These are phyloP conservation scores for Pulveroboletus ravenelii DNA, from an alignment of 768 basidiomycete genomes.

Conservation along the genomic window DNA sequence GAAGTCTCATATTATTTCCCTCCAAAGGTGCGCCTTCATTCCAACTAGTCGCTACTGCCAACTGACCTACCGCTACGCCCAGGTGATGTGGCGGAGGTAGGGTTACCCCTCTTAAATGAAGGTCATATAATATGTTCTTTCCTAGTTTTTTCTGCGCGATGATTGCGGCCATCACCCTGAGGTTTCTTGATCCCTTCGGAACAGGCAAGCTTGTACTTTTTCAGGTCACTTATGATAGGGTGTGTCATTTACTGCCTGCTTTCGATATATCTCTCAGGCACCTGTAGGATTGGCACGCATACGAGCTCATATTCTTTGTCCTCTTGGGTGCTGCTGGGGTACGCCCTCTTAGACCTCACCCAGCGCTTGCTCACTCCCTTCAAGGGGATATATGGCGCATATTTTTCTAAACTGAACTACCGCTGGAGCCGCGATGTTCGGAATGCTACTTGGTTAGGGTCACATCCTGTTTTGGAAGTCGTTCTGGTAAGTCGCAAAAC, in stretches of 20 bases:
- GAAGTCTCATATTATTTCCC: constrained; percentile 98
- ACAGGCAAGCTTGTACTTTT: constrained; percentile 92
- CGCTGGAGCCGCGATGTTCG: constrained; percentile 84
- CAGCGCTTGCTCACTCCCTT: constrained; percentile 6
- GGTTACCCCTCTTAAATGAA: constrained; percentile 7
- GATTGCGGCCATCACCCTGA: constrained; percentile 92
- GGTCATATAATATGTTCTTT: constrained; percentile 11
- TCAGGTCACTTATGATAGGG: constrained; percentile 86
- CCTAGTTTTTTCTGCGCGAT: constrained; percentile 96
- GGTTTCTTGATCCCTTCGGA: constrained; percentile 92
- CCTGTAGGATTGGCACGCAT: constrained; percentile 86
- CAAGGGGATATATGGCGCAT: constrained; percentile 91
- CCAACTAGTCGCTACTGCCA: not conserved
- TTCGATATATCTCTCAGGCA: constrained; percentile 2
- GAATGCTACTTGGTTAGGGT: constrained; percentile 72
- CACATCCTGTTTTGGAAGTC: constrained; percentile 81
- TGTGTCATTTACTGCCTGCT: constrained; percentile 19
- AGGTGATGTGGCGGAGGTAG: constrained; percentile 94
- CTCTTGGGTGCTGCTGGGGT: constrained; percentile 88
- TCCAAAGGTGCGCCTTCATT: constrained; percentile 56
- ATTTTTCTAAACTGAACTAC: constrained; percentile 88
- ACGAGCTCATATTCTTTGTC: constrained; percentile 81
- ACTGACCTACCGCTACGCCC: constrained; percentile 1
- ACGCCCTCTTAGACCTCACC: constrained; percentile 22
- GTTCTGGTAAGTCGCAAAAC: constrained; percentile 50